These are phyloP conservation scores for Tetrahymena thermophila DNA, from an alignment of 73 alveolate genomes.

Conservation along the genomic window DNA sequence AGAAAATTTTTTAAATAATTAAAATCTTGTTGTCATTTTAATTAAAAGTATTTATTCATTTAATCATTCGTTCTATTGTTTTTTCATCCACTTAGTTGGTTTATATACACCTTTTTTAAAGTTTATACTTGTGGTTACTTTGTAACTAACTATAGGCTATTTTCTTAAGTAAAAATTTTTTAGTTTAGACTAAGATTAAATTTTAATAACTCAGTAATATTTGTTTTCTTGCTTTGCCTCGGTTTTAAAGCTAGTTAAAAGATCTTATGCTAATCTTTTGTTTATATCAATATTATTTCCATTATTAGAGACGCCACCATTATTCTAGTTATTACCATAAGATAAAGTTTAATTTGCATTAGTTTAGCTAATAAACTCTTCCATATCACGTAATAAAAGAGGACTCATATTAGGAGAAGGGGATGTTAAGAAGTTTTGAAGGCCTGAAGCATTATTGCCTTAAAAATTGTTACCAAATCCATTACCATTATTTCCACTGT, in stretches of 20 bases:
- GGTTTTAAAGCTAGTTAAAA: not conserved
- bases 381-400: not conserved
- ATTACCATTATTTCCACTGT: not conserved
- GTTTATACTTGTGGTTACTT: too few species aligned
- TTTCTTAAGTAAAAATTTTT: too few species aligned
- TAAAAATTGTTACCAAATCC: not conserved
- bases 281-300: not conserved
- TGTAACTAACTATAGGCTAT: too few species aligned
- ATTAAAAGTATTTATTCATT: too few species aligned
- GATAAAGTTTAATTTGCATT: not conserved
- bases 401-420: slow-evolving; percentile 1
- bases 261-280: not conserved
- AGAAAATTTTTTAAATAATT: too few species aligned
- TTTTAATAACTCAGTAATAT: not conserved
- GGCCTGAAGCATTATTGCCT: not conserved
- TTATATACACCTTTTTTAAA: too few species aligned
- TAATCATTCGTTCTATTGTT: too few species aligned
- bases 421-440: not conserved
- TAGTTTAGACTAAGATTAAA: not conserved
- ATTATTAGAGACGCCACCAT: not conserved
- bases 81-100: too few species aligned
- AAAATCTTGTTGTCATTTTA: too few species aligned
- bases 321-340: not conserved
- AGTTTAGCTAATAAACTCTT: not conserved
- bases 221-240: not conserved